Base-by-base conservation (phyloP, 805 yeast genomes). In the Lipomyces spencermartinsiae region DNA sequence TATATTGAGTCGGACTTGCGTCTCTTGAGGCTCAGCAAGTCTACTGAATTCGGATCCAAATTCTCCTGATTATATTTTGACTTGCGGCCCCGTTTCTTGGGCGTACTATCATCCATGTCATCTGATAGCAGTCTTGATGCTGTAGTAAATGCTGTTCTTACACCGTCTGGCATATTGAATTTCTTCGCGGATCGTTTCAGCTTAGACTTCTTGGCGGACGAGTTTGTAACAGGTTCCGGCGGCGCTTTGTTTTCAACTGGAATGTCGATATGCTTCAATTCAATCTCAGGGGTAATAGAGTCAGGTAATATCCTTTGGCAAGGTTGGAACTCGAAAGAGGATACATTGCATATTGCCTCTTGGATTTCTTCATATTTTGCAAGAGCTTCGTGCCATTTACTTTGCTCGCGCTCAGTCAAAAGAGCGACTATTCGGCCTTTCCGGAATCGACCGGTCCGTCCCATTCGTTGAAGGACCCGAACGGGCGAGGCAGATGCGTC, bases 391-490 rank as follows among this genome's bases (percentile, higher is more conserved):
- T 90, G 91, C 76, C 92, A 91, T 75, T 94, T 96, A 5, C 79
- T 74, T 64, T 89, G 86, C 78, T 95, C 99, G 71, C 87, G 87
- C 12, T 89, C 85, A 8, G 97, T 86, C 74, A 94, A 86, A 4
- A 95, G 78, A 49, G 93, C 78, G 3, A 92, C 80, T 1, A 95
- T 91, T 67, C 84, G 85, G 54, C 99, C 99, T 73, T 91, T 92
- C 73, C 97, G 82, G 76, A 92, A 92, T 79, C 99, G 88, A 22
- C 99, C 99, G 0, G 99, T 95, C 80, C 99, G 87, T 34, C 99
- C 99, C 96, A 95, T 92, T 73, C 99, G 82, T 77, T 95, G 99
- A 54, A 95, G 85, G 73, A 91, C 93, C 67, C 96, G 91, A 66
- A 95, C 94, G 0, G 98, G 98, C 58, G 97, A 92, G 35, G 93